Conservation (phyloP, 2,329 filamentous ascomycete genomes). For the Pyrenochaeta sp. region DNA sequence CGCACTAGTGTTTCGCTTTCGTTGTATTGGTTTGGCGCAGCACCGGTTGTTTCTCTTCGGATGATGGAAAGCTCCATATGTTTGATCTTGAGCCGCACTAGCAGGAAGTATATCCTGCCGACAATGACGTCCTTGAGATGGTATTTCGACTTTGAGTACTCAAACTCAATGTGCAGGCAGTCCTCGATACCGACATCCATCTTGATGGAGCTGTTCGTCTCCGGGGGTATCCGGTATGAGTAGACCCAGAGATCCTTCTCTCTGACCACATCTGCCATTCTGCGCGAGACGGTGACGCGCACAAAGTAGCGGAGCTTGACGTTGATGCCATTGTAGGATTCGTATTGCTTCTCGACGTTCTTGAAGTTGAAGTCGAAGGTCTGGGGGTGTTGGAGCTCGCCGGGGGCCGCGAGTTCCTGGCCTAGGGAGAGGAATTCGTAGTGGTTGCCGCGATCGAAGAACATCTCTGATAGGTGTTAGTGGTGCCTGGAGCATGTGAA, state of each 20-base stretch:
- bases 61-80: constrained; percentile 99
- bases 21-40: constrained; percentile 98
- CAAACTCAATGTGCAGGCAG: constrained; percentile 98
- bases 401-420: constrained; percentile 94
- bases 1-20: constrained; percentile 97
- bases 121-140: constrained; percentile 99
- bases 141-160: constrained; percentile 99
- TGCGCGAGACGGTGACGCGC: constrained; percentile 91
- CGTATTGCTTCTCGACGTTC: constrained; percentile 99
- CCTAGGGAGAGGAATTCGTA: constrained; percentile 98
- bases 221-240: constrained; percentile 95
- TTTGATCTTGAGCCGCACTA: constrained; percentile 98
- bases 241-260: constrained; percentile 99
- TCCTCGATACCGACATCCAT: constrained; percentile 99
- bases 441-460: constrained; percentile 98
- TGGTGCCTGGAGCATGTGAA: too few relatives aligned
- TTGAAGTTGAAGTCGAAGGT: constrained; percentile 99
- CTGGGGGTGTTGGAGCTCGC: constrained; percentile 97
- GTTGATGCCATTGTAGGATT: constrained; percentile 99
- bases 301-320: constrained; percentile 99
- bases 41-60: constrained; percentile 92
- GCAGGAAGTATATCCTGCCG: constrained; percentile 95
- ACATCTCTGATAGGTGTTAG: constrained; percentile 77
- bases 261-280: constrained; percentile 97
- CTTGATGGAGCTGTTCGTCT: constrained; percentile 98